These are phyloP conservation scores for Trichopus zeylanicus DNA, from an alignment of 116 monocot genomes.

Conservation along the genomic window DNA sequence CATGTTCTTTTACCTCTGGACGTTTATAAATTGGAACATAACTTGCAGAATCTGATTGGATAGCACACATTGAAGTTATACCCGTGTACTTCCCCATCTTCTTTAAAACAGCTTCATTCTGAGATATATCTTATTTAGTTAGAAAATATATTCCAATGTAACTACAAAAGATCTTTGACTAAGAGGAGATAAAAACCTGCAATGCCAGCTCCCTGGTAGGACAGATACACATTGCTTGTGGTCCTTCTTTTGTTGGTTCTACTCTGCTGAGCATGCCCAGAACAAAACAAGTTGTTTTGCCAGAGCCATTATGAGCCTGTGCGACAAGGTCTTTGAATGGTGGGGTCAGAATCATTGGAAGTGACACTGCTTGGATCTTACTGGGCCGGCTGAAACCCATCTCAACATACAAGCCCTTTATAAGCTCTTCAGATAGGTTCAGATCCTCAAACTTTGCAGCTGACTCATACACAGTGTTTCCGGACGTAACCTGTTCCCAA, in stretches of 20 bases:
- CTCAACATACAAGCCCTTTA: constrained; percentile 88
- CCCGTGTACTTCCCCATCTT: constrained; percentile 92
- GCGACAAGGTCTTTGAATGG: constrained; percentile 87
- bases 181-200: constrained; percentile 41
- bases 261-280: constrained; percentile 95
- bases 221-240: constrained; percentile 96
- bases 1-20: constrained; percentile 74
- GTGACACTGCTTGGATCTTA: constrained; percentile 91
- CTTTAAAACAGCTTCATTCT: constrained; percentile 80
- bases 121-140: constrained; percentile 5
- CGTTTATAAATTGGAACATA: constrained; percentile 58
- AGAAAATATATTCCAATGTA: not conserved
- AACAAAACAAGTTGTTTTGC: constrained; percentile 97
- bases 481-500: constrained; percentile 60
- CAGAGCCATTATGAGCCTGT: constrained; percentile 97
- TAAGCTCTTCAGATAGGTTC: constrained; percentile 56
- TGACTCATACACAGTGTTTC: constrained; percentile 71
- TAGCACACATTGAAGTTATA: constrained; percentile 79
- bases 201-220: constrained; percentile 87
- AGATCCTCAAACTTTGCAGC: constrained; percentile 83
- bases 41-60: constrained; percentile 58
- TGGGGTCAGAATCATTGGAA: constrained; percentile 97
- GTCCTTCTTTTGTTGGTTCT: constrained; percentile 45
- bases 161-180: not conserved
- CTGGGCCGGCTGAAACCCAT: constrained; percentile 91